These are phyloP conservation scores for Colletotrichum coccodes DNA, from an alignment of 2,329 filamentous ascomycete genomes.

Conservation along the genomic window DNA sequence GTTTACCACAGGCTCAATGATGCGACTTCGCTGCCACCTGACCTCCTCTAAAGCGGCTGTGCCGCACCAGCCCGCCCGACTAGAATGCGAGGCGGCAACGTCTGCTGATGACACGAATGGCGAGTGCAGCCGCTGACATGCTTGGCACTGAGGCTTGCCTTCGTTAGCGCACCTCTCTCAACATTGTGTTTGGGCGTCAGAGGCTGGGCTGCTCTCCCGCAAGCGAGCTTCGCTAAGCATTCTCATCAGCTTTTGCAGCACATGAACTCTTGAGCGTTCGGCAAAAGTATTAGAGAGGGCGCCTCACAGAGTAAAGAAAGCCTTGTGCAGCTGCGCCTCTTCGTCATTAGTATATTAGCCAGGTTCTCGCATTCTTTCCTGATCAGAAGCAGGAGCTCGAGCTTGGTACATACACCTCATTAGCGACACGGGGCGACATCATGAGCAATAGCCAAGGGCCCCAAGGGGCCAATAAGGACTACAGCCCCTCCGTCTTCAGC, in stretches of 20 bases:
- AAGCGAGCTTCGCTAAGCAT: neutral
- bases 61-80: constrained; percentile 2
- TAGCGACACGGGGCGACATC: neutral
- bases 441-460: neutral
- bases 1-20: neutral
- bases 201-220: neutral
- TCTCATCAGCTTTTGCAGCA: neutral
- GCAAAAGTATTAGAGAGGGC: neutral
- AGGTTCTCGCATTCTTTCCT: neutral
- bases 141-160: neutral
- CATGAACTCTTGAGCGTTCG: neutral
- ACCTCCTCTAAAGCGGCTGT: neutral
- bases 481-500: constrained; percentile 15
- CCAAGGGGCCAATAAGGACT: neutral
- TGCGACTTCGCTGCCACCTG: neutral
- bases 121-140: neutral
- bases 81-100: neutral
- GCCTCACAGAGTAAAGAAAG: neutral
- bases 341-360: neutral
- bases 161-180: neutral
- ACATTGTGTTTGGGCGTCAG: neutral
- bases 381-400: too few species aligned
- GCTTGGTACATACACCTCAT: neutral
- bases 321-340: neutral
- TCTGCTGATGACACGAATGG: neutral